These are phyloP conservation scores for Aethionema arabicum DNA, from an alignment of 345 rosid genomes.

Conservation along the genomic window DNA sequence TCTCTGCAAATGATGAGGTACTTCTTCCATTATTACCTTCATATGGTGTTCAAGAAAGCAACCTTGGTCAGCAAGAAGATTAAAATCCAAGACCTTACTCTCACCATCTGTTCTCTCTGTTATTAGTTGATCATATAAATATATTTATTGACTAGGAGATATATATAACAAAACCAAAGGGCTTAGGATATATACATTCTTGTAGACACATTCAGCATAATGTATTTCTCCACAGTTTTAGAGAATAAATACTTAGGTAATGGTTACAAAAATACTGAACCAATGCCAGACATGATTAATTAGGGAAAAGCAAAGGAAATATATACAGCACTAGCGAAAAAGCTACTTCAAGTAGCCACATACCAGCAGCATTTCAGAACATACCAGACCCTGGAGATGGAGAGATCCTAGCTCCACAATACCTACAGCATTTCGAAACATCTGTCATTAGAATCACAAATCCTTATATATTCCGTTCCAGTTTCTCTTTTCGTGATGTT, in stretches of 20 bases:
- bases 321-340: slow-evolving; percentile 24
- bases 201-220: slow-evolving; percentile 51
- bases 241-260: slow-evolving; percentile 48
- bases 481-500: slow-evolving; percentile 1
- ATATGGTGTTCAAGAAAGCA: slow-evolving; percentile 28
- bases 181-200: slow-evolving; percentile 54
- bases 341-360: slow-evolving; percentile 5
- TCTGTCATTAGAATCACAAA: slow-evolving; percentile 8
- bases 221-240: slow-evolving; percentile 46
- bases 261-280: slow-evolving; percentile 14
- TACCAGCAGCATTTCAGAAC: slow-evolving; percentile 25
- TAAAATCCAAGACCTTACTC: slow-evolving; percentile 35
- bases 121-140: slow-evolving; percentile 42
- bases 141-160: slow-evolving; percentile 45
- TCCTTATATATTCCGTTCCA: slow-evolving; percentile 5
- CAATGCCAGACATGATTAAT: slow-evolving; percentile 18
- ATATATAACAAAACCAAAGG: slow-evolving; percentile 35
- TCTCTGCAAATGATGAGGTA: slow-evolving; percentile 39
- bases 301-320: slow-evolving; percentile 33
- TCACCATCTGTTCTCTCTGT: slow-evolving; percentile 37
- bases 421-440: slow-evolving; percentile 22
- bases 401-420: slow-evolving; percentile 8
- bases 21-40: slow-evolving; percentile 29
- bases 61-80: slow-evolving; percentile 33
- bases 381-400: slow-evolving; percentile 3